Base-by-base conservation (phyloP, 1,139 yeast genomes). In the Candida neerlandica region DNA sequence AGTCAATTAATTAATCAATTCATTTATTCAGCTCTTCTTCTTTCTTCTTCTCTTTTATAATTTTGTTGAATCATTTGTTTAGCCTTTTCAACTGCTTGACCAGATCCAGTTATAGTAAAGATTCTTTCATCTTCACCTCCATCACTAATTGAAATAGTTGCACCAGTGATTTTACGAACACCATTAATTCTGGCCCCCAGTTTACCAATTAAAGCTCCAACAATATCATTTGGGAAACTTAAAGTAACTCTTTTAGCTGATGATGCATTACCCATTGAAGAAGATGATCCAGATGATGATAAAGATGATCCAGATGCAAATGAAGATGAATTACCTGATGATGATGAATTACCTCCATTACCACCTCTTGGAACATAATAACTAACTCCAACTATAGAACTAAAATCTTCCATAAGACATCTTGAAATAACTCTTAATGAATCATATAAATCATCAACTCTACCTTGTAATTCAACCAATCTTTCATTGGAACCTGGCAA, bases 191-290 rank as follows among this genome's bases (percentile, higher is more conserved):
- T 81, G 42, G 89, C 74, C 42, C 97, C 97, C 57, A 86, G 85
- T 60, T 86, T 86, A 57, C 97, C 97, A 61, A 91, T 89, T 51
- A 91, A 77, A 46, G 96, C 95, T 44, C 97, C 97, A 46, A 91
- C 96, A 73, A 86, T 85, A 52, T 85, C 91, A 58, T 88, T 85
- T 38, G 96, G 90, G 64, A 90, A 86, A 18, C 81, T 71, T 33
- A 85, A 73, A n/a, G 72, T 59, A 2, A 43, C 30, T 44, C 45
- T 52, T 40, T 50, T 46, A 21, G 47, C 32, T 23, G 40, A 4
- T 32, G 16, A 3, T 23, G 27, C 7, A 23, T 23, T 23, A 6
- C 27, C 27, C 27, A 23, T 23, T n/a, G n/a, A n/a, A n/a, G n/a
- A n/a, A n/a, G n/a, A n/a, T n/a, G n/a, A n/a, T n/a, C 48, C 42